Percentiles rank a stretch among this genome's conserved stretches.
Evolutionary conservation across 1,284 basidiomycete genomes (phyloP).

Genomic region (Rhodotorula sp.): DNA sequence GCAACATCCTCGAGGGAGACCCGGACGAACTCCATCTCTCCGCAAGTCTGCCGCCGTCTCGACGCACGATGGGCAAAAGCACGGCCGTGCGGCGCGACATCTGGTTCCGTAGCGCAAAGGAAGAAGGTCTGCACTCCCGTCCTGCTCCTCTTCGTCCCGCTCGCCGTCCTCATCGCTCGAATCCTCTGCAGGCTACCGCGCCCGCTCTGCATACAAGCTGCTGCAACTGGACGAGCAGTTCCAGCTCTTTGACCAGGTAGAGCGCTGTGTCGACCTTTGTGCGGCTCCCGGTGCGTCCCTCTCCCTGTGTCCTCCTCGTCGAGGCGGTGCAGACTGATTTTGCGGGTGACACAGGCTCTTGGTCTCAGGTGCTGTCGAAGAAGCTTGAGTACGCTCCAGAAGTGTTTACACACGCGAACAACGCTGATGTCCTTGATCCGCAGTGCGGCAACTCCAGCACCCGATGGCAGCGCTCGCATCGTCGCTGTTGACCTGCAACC

Average conservation of each 20-base stretch:
- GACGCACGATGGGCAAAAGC: constrained; percentile 43
- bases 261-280: constrained; percentile 59
- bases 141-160: constrained; percentile 44
- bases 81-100: constrained; percentile 57
- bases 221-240: constrained; percentile 58
- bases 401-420: not conserved
- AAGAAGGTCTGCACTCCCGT: constrained; percentile 45
- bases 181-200: constrained; percentile 54
- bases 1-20: too few relatives aligned
- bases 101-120: constrained; percentile 56
- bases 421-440: too few relatives aligned
- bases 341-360: constrained; percentile 33
- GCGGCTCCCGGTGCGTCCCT: constrained; percentile 55
- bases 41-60: not conserved
- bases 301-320: not conserved
- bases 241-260: constrained; percentile 54
- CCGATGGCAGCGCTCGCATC: constrained; percentile 48
- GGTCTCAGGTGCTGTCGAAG: constrained; percentile 46
- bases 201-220: constrained; percentile 60
- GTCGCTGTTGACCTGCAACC: constrained; percentile 61
- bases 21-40: not conserved
- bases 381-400: constrained; percentile 49
- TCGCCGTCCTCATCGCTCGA: constrained; percentile 17
- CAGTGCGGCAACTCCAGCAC: constrained; percentile 10
- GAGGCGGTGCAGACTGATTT: not conserved